Evolutionary conservation across 2,329 filamentous ascomycete genomes (phyloP).

Genomic region (Aureobasidium sp.): DNA sequence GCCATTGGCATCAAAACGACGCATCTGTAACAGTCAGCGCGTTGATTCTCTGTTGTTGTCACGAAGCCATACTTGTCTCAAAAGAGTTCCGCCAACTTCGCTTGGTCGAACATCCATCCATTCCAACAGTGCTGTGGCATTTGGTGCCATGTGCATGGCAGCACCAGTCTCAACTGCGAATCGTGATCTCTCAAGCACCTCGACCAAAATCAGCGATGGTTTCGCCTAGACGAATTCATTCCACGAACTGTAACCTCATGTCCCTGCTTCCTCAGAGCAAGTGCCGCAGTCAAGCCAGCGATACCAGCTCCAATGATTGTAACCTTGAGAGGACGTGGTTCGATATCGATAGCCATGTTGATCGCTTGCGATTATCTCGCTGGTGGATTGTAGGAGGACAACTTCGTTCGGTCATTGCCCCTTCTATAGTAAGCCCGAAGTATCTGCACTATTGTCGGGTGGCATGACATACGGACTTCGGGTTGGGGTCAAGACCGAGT

Average conservation of each 20-base stretch:
- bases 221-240: background rate
- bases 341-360: background rate
- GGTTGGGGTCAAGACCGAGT: background rate
- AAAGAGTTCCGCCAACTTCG: conserved; percentile 1
- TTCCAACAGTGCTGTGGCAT: conserved; percentile 4
- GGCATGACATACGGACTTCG: background rate
- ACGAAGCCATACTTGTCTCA: background rate
- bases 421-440: background rate
- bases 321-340: conserved; percentile 7
- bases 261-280: conserved; percentile 10
- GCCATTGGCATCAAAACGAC: background rate
- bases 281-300: conserved; percentile 11
- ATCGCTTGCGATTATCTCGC: background rate
- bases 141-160: conserved; percentile 10
- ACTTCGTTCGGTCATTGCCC: background rate
- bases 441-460: too few species aligned
- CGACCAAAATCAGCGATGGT: background rate
- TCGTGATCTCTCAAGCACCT: conserved; percentile 9
- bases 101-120: conserved; percentile 5
- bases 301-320: conserved; percentile 13
- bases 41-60: too few species aligned
- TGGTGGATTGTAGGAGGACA: background rate
- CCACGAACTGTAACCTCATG: conserved; percentile 2
- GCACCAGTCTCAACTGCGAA: conserved; percentile 6
- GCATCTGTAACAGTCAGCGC: background rate